Conservation (phyloP, 345 rosid species). For the Camelina sativa region DNA sequence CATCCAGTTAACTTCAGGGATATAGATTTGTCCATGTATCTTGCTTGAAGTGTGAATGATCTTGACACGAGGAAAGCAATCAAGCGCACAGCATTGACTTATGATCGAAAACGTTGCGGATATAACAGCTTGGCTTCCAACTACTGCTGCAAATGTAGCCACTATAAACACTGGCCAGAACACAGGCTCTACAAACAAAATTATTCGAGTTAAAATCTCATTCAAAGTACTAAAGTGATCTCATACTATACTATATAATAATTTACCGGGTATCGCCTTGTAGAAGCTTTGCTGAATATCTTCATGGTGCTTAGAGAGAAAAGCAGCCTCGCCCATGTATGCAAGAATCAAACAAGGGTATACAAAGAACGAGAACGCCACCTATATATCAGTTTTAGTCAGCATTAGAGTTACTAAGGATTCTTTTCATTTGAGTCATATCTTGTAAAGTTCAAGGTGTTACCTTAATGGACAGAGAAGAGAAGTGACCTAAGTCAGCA, state of each 20-base stretch:
- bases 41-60: slow-evolving; percentile 80
- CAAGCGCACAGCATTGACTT: slow-evolving; percentile 82
- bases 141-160: slow-evolving; percentile 80
- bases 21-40: slow-evolving; percentile 79
- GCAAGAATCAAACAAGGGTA: slow-evolving; percentile 89
- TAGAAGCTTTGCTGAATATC: slow-evolving; percentile 81
- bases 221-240: background rate
- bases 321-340: slow-evolving; percentile 96
- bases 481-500: slow-evolving; percentile 89
- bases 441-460: slow-evolving; percentile 17
- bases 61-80: slow-evolving; percentile 89
- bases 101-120: slow-evolving; percentile 89
- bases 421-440: slow-evolving; percentile 1
- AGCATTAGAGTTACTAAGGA: slow-evolving; percentile 2
- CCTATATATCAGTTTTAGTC: slow-evolving; percentile 47
- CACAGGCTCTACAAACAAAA: slow-evolving; percentile 61
- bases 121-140: slow-evolving; percentile 92
- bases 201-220: background rate
- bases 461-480: slow-evolving; percentile 83
- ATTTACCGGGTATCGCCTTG: slow-evolving; percentile 84
- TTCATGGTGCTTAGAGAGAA: slow-evolving; percentile 73
- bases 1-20: slow-evolving; percentile 95
- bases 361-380: slow-evolving; percentile 72
- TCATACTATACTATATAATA: background rate
- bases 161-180: slow-evolving; percentile 90